phyloP scores from a whole-genome alignment of 2,329 filamentous ascomycete species.

The Penicillium janthinellum region DNA sequence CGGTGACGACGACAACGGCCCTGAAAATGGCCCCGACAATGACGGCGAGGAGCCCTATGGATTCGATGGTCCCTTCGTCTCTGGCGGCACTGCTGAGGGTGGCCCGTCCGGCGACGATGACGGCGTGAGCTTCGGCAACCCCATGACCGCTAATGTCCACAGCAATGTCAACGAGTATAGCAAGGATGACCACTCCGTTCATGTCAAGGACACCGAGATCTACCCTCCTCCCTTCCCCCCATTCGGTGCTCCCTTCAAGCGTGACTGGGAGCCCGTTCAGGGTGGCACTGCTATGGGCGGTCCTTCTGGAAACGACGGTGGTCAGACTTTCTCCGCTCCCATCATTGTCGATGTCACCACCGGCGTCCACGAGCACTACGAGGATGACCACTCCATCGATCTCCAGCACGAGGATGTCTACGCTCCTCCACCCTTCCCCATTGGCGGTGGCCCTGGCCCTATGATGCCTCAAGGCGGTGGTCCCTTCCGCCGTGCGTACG shows the following conservation, averaged over 20 bases:
- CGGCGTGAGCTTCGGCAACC: constrained; percentile 10
- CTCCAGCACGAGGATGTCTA: constrained; percentile 20
- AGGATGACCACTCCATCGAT: constrained; percentile 23
- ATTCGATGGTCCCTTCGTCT: constrained; percentile 1
- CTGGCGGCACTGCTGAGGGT: constrained; percentile 21
- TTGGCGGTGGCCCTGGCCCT: constrained; percentile 9
- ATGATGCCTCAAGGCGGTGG: constrained; percentile 3
- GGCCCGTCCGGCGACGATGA: constrained; percentile 23
- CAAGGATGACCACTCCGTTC: constrained; percentile 23
- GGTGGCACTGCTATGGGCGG: constrained; percentile 26
- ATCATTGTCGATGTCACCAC: constrained; percentile 17
- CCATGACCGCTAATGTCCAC: constrained; percentile 12
- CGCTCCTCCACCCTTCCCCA: not conserved
- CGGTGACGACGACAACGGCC: not conserved
- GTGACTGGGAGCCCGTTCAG: constrained; percentile 9
- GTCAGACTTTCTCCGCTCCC: constrained; percentile 23
- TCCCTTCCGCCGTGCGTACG: constrained; percentile 15
- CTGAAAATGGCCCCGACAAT: not conserved
- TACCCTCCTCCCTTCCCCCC: constrained; percentile 12
- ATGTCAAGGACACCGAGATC: constrained; percentile 22
- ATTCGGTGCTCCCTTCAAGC: constrained; percentile 18
- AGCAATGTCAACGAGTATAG: constrained; percentile 19
- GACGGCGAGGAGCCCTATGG: not conserved
- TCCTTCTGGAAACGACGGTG: constrained; percentile 27
- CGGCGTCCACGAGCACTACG: constrained; percentile 16